Percentiles rank a stretch among this genome's conserved stretches.
These are phyloP conservation scores for Toxoplasma gondii DNA, from an alignment of 169 alveolate species.

Conservation along the genomic window DNA sequence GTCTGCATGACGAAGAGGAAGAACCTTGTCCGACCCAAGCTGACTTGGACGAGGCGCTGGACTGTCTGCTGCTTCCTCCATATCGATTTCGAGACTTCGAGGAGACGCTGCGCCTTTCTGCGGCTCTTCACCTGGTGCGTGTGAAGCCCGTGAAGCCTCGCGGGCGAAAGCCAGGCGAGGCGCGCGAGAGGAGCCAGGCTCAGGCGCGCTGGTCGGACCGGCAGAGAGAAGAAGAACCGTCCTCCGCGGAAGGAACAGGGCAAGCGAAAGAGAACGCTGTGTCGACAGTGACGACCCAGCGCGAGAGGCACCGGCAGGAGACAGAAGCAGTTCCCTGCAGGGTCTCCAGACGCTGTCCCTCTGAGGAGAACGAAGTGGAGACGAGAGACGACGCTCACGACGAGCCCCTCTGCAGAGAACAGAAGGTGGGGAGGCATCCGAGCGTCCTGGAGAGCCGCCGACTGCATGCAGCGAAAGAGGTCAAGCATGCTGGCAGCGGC, in stretches of 20 bases:
- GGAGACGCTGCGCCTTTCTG: neutral
- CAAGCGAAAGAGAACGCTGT: neutral
- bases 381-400: too few relatives aligned
- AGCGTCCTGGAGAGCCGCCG: neutral
- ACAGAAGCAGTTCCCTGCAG: neutral
- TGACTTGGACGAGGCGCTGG: neutral
- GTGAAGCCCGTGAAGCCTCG: neutral
- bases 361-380: too few relatives aligned
- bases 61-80: neutral
- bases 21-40: neutral
- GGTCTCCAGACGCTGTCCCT: too few relatives aligned
- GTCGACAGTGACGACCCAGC: neutral
- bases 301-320: neutral
- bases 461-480: neutral
- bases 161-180: neutral
- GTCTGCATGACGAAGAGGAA: neutral
- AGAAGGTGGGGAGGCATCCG: neutral
- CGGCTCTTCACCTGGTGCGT: neutral
- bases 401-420: too few relatives aligned
- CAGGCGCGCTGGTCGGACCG: neutral
- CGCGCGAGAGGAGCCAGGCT: neutral
- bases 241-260: neutral
- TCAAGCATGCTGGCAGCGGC: neutral
- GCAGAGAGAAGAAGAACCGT: neutral
- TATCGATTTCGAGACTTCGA: neutral